phyloP scores from a whole-genome alignment of 2,329 filamentous ascomycete species.

The Aspergillus pseudotamarii region DNA sequence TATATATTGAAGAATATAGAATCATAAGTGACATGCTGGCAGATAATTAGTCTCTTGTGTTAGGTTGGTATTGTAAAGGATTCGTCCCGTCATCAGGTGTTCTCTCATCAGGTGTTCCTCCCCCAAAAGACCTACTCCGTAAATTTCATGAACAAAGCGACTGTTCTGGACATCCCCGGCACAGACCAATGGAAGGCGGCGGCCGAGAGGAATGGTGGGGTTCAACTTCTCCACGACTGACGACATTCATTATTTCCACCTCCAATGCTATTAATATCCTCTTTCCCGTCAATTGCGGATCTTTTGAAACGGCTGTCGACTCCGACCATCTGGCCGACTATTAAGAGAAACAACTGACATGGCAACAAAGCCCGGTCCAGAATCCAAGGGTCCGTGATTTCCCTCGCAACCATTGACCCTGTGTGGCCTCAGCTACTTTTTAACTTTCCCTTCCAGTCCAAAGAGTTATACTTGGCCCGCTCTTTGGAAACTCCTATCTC shows the following conservation, averaged over 20 bases:
- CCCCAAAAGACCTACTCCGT: neutral
- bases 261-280: slow-evolving; percentile 22
- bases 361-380: slow-evolving; percentile 14
- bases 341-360: slow-evolving; percentile 8
- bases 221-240: slow-evolving; percentile 21
- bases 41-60: too few species aligned
- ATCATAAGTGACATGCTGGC: too few species aligned
- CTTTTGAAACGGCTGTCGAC: slow-evolving; percentile 8
- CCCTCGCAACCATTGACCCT: neutral
- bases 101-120: neutral
- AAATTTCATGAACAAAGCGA: neutral
- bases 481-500: neutral
- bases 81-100: neutral
- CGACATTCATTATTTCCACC: slow-evolving; percentile 25
- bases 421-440: neutral
- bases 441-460: neutral
- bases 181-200: slow-evolving; percentile 16
- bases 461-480: neutral
- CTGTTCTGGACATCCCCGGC: slow-evolving; percentile 8
- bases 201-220: slow-evolving; percentile 17
- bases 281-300: slow-evolving; percentile 9
- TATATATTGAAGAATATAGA: neutral
- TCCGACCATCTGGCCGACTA: neutral
- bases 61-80: too few species aligned
- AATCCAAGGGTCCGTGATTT: slow-evolving; percentile 23